phyloP scores from a whole-genome alignment of 164 flowering plant species.

The Warburgia ugandensis region DNA sequence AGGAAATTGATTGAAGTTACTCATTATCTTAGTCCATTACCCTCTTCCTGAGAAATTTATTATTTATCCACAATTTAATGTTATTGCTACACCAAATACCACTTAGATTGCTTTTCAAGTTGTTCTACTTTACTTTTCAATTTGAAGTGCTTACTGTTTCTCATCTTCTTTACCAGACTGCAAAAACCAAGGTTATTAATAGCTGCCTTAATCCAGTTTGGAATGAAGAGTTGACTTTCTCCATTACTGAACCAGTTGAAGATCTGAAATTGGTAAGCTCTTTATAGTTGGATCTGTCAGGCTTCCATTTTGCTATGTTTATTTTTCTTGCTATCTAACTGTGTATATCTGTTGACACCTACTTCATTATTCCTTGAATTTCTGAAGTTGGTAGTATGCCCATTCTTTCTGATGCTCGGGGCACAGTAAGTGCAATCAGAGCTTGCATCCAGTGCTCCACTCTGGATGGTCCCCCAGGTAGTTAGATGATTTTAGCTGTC shows the following conservation, averaged over 20 bases:
- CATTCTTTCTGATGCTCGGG: no score
- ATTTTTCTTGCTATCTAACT: no score
- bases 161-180: constrained; percentile 34
- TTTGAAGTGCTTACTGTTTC: constrained; percentile 4
- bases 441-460: no score
- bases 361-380: no score
- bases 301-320: no score
- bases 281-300: no score
- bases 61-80: neutral
- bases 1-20: neutral
- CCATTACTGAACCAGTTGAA: constrained; percentile 42
- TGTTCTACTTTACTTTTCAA: neutral
- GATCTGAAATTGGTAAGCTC: constrained; percentile 47
- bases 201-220: constrained; percentile 56
- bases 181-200: constrained; percentile 73
- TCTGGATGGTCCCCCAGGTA: no score
- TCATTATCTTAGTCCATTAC: neutral
- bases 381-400: no score
- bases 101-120: neutral
- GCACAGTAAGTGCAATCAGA: no score
- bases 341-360: no score
- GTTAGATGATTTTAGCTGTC: no score
- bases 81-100: neutral
- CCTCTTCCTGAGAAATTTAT: neutral
- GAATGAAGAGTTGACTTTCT: constrained; percentile 76